Percentiles rank a stretch among this genome's conserved stretches.
Evolutionary conservation across 2,329 filamentous ascomycete genomes (phyloP).

Genomic region (Penicillium sp.): DNA sequence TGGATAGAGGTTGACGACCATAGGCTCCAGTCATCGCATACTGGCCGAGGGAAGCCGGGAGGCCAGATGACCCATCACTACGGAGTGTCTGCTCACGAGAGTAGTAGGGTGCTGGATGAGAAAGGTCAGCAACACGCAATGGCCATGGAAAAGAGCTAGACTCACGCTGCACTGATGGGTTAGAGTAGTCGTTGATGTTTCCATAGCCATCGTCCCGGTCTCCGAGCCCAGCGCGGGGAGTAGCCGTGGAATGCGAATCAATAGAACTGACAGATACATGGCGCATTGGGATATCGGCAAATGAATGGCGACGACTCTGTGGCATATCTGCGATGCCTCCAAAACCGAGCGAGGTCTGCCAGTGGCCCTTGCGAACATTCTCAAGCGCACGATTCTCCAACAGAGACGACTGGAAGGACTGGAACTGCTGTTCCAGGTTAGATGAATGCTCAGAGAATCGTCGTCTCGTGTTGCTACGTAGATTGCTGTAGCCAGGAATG

Average conservation of each 20-base stretch:
- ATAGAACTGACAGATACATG: slow-evolving; percentile 39
- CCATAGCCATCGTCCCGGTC: slow-evolving; percentile 38
- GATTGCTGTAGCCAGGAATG: slow-evolving; percentile 37
- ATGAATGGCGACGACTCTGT: slow-evolving; percentile 49
- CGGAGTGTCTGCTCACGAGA: slow-evolving; percentile 36
- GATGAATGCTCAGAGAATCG: slow-evolving; percentile 44
- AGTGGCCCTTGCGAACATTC: slow-evolving; percentile 45
- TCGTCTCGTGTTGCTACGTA: slow-evolving; percentile 35
- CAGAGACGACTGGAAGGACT: slow-evolving; percentile 30
- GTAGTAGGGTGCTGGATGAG: slow-evolving; percentile 44
- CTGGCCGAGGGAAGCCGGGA: slow-evolving; percentile 37
- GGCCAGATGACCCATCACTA: slow-evolving; percentile 32
- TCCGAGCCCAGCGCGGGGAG: slow-evolving; percentile 33
- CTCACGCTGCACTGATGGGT: slow-evolving; percentile 42
- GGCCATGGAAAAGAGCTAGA: slow-evolving; percentile 16
- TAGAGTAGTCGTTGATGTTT: slow-evolving; percentile 35
- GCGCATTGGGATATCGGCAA: slow-evolving; percentile 48
- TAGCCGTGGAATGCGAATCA: slow-evolving; percentile 15
- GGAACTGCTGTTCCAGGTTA: slow-evolving; percentile 40
- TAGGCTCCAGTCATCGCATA: slow-evolving; percentile 38
- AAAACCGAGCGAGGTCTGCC: slow-evolving; percentile 49
- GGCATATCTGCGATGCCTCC: slow-evolving; percentile 43
- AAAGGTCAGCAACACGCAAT: neutral
- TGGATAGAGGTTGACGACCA: slow-evolving; percentile 35
- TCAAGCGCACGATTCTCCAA: slow-evolving; percentile 44